These are phyloP conservation scores for Phyllosticta citrichinensis DNA, from an alignment of 2,329 filamentous ascomycete genomes.

Conservation along the genomic window DNA sequence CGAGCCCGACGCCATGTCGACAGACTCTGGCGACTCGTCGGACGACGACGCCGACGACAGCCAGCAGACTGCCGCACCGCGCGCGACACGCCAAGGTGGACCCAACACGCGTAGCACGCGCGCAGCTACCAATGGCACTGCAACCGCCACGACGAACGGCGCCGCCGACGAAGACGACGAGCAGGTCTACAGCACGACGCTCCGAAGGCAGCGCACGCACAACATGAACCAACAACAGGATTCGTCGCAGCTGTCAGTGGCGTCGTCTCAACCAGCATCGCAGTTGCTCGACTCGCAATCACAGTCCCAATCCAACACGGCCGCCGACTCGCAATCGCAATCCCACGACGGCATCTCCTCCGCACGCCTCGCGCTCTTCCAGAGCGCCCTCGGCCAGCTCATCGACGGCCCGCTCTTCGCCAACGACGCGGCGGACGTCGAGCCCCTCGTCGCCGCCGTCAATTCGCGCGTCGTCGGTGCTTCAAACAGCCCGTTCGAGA, in stretches of 20 bases:
- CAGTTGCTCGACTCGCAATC: conserved; percentile 43
- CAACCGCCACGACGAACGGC: conserved; percentile 28
- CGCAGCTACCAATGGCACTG: conserved; percentile 21
- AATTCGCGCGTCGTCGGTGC: conserved; percentile 59
- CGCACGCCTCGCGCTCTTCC: conserved; percentile 63
- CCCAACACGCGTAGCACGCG: conserved; percentile 25
- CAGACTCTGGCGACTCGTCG: conserved; percentile 49
- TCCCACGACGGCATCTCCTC: conserved; percentile 39
- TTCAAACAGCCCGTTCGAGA: conserved; percentile 47
- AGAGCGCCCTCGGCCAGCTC: conserved; percentile 69
- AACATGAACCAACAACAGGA: conserved; percentile 26
- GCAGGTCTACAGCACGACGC: conserved; percentile 44
- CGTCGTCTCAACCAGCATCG: conserved; percentile 69
- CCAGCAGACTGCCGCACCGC: conserved; percentile 18
- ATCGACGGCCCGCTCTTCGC: conserved; percentile 76
- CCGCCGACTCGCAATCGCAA: conserved; percentile 18
- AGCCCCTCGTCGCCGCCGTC: conserved; percentile 65
- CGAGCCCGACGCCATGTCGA: conserved; percentile 43
- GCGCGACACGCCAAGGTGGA: conserved; percentile 29
- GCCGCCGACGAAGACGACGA: conserved; percentile 45
- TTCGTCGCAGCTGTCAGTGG: conserved; percentile 57
- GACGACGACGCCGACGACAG: conserved; percentile 53
- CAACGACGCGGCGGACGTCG: conserved; percentile 71
- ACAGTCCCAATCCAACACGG: conserved; percentile 17
- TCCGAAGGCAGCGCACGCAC: conserved; percentile 34